Evolutionary conservation across 768 basidiomycete species (phyloP).

Genomic region (Rubroboletus satanas): DNA sequence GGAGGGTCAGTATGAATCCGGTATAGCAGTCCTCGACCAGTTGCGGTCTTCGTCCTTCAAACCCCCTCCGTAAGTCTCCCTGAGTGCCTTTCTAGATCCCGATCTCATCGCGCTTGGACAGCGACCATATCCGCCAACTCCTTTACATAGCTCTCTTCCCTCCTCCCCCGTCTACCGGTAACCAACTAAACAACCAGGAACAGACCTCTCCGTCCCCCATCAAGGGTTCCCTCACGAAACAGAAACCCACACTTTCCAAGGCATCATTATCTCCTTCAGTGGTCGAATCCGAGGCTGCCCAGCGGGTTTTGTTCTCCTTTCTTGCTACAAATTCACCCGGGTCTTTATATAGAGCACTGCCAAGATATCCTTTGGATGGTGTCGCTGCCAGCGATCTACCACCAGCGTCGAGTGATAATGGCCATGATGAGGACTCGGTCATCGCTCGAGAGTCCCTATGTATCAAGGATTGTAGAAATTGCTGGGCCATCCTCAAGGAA

Average conservation of each 20-base stretch:
- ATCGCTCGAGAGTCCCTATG: conserved; percentile 53
- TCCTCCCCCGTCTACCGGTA: conserved; percentile 24
- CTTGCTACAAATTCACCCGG: conserved; percentile 53
- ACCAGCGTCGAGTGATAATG: conserved; percentile 20
- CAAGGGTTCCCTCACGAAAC: conserved; percentile 49
- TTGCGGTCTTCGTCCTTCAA: conserved; percentile 54
- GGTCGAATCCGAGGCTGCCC: conserved; percentile 48
- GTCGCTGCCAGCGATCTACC: conserved; percentile 1
- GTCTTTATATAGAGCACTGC: conserved; percentile 52
- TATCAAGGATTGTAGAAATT: conserved; percentile 50
- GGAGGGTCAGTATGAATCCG: conserved; percentile 72
- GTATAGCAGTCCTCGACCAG: conserved; percentile 58
- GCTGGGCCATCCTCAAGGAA: conserved; percentile 59
- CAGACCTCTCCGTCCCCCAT: conserved; percentile 29
- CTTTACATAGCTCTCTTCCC: conserved; percentile 70
- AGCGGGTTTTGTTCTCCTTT: conserved; percentile 52
- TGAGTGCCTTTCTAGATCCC: conserved; percentile 8
- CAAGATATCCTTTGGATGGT: conserved; percentile 38
- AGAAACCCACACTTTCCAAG: conserved; percentile 37
- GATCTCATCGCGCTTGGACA: conserved; percentile 25
- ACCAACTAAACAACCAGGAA: conserved; percentile 18
- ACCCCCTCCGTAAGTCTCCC: conserved; percentile 52
- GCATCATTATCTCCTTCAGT: conserved; percentile 42
- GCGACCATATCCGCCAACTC: conserved; percentile 63
- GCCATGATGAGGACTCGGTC: conserved; percentile 49